Evolutionary conservation across 2,329 filamentous ascomycete species (phyloP), one percentile per base, ranked within the genome.

Genomic region (Tolypocladium album): DNA sequence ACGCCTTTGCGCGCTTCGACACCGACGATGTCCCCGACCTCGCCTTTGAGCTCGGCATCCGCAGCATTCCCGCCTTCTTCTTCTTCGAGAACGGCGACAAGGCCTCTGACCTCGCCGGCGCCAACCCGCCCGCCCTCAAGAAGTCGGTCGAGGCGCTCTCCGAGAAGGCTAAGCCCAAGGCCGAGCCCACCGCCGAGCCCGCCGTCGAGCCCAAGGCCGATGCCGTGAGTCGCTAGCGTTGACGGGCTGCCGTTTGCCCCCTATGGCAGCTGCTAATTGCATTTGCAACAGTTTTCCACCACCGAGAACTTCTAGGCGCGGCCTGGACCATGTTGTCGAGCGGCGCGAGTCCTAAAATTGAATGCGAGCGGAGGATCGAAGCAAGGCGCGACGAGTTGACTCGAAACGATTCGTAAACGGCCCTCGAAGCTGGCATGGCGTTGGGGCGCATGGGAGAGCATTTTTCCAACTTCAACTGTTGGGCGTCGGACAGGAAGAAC

Each of bases 1-100:
- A 80, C 56, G 76, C 77, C 63, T 86, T 86, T 63, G 81, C 80
- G 68, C 82, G 83, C 71, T 78, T 86, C 70, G 78, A 86, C 73
- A 82, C 82, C 68, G 83, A 86, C 70, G 71, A 75, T 53, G 76
- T 79, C 12, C 74, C 78, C 60, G 79, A 81, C 57, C 74, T 82
- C 24, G 78, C 82, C 58, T 67, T 69, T 17, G 73, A 77, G 62
- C 79, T 84, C 67, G 72, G 74, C 68, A 74, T 86, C 67, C 74
- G 76, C 34, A 78, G 80, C 67, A 82, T 86, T 75, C 83, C 83
- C 12, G 82, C 82, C 47, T 85, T 86, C 69, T 73, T 82, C 68
- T 80, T 85, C 73, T 84, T 86, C 71, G 78, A 81, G 71, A 75
- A 82, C 57, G 81, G 81, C 59, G 72, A 77, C 52, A 74, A 74